Evolutionary conservation across 306 rosid genomes (phyloP), one percentile per base, ranked within the genome.

Genomic region (Vicia villosa): DNA sequence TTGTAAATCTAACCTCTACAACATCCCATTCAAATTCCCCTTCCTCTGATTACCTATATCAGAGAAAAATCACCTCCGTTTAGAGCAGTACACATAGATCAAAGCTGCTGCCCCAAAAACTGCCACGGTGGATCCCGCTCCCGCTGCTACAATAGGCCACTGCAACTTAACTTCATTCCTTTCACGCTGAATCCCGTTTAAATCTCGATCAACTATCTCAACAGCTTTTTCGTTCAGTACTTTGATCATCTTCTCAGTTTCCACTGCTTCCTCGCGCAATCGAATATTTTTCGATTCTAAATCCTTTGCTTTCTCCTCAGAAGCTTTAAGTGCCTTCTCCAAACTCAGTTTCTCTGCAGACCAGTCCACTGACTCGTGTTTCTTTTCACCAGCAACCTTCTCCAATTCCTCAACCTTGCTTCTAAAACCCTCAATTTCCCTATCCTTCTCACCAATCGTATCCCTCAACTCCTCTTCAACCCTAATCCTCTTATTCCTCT

Each of bases 391-490:
- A 30, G 69, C 63, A 41, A 61, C 71, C 3, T 67, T 77, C 74
- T 85, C 90, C 75, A 88, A 58, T 13, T 80, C 87, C 76, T 69
- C 82, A n/a, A 82, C 45, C 54, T 68, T 83, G 74, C 52, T 77
- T 52, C 72, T 89, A 4, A 83, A 72, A 4, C 38, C 49, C 16
- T 15, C 26, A 50, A 84, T 75, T 57, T 91, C 95, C 63, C 41
- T 81, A 56, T 95, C 97, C 75, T 88, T 86, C 49, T 68, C 90
- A 22, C 52, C 92, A 67, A 94, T 45, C 43, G 56, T 77, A 20
- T 87, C 99, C 66, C 89, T 87, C 86, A 83, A 62, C 36, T 86
- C 92, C 82, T 95, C 99, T 83, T 91, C 97, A 49, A 80, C 76
- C 77, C 96, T 79, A 41, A 91, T 79, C 75, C 78, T 86, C 85